phyloP scores from a whole-genome alignment of 2,329 filamentous ascomycete genomes.

The Neopestalotiopsis sp. region DNA sequence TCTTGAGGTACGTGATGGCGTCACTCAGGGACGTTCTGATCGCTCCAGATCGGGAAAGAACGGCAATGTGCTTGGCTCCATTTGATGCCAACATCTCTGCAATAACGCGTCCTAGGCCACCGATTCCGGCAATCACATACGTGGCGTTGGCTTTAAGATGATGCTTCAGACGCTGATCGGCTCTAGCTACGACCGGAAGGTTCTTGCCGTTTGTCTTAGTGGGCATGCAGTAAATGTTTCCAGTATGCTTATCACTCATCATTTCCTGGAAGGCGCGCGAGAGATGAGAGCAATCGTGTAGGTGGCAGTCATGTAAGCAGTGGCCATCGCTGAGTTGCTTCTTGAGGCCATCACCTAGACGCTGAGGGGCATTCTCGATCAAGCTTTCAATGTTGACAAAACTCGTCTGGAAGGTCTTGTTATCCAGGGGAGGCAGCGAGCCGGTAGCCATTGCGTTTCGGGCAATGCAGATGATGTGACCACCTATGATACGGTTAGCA shows the following conservation, averaged over 20 bases:
- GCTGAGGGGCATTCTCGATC: conserved; percentile 22
- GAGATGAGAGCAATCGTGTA: conserved; percentile 21
- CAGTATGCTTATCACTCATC: conserved; percentile 10
- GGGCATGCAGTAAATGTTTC: not conserved
- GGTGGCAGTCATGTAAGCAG: no score
- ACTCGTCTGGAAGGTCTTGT: conserved; percentile 23
- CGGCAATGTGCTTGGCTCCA: conserved; percentile 58
- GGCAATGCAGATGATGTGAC: conserved; percentile 25
- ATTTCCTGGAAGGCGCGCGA: conserved; percentile 23
- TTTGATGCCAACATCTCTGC: conserved; percentile 54
- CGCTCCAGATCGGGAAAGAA: conserved; percentile 57
- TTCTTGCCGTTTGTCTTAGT: not conserved
- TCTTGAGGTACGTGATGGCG: conserved; percentile 37
- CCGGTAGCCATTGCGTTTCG: conserved; percentile 15
- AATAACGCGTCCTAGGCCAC: conserved; percentile 61
- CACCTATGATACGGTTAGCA: conserved; percentile 20
- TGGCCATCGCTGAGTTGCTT: no score
- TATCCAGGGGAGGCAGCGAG: conserved; percentile 1
- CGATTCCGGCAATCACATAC: conserved; percentile 62
- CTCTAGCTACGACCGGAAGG: conserved; percentile 21
- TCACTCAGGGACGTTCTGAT: conserved; percentile 30
- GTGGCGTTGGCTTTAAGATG: conserved; percentile 40
- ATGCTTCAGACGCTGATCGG: conserved; percentile 16
- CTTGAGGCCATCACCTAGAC: conserved; percentile 23
- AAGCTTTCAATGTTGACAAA: conserved; percentile 24